Evolutionary conservation across 2,329 filamentous ascomycete species (phyloP), one percentile per base, ranked within the genome.

Genomic region (Colletotrichum horii): DNA sequence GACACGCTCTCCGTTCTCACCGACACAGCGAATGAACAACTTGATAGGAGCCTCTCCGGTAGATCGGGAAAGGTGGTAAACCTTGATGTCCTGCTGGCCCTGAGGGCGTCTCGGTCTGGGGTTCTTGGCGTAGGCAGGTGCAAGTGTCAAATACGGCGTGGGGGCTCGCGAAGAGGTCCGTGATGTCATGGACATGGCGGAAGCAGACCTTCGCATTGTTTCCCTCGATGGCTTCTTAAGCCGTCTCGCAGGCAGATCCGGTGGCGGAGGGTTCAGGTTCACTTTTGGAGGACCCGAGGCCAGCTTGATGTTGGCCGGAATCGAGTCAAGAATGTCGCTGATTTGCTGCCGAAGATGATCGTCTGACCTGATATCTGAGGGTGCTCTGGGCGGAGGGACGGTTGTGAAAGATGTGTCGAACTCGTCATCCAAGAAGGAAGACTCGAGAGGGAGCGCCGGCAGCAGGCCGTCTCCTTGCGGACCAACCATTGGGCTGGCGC

Each of bases 11-110:
- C 95, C 95, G 72, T 92, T 90, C 83, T 98, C 96, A 66, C 97
- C 97, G 4, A 99, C 96, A 3, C 96, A 93, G 19, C 97, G 94
- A 68, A 99, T 96, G 81, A 97, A 98, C 7, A 99, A 91, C 85
- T 98, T 98, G 82, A 98, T 96, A 1, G 97, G 97, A 15, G 95
- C 92, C 78, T 97, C 93, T 72, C 95, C 95, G 43, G 94, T 95
- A 22, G 94, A 93, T 64, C 96, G 92, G 16, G 95, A 95, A 48
- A 99, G 90, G 84, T 98, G 96, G 80, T 98, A 99, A 4, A 98
- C 89, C 83, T 96, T 96, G 81, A 98, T 96, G 76, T 96, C 96
- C 66, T 93, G 91, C 72, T 93, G 90, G 67, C 89, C 89, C 61
- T 86, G 85, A 70, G 85, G 85, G 32, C 86, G 85, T 30, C 89